These are phyloP conservation scores for Triangularia verruculosa DNA, from an alignment of 2,329 filamentous ascomycete genomes.

Conservation along the genomic window DNA sequence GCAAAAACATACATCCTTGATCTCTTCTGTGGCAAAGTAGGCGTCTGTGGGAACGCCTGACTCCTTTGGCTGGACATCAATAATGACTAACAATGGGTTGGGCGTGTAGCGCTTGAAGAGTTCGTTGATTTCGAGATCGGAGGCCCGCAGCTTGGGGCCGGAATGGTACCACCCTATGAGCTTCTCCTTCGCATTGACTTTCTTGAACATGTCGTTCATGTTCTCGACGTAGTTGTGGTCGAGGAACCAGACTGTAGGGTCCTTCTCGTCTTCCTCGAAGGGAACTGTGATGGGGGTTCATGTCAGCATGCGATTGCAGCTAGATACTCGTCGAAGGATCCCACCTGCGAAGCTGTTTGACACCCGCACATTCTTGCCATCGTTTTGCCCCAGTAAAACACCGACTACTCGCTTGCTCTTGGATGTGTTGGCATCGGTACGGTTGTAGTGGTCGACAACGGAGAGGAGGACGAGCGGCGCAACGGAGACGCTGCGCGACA, in stretches of 20 bases:
- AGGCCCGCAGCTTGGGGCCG: constrained; percentile 91
- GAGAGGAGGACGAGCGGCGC: constrained; percentile 97
- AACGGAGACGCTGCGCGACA: constrained; percentile 92
- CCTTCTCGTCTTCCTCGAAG: constrained; percentile 98
- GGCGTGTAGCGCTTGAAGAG: constrained; percentile 99
- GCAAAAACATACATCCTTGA: constrained; percentile 78
- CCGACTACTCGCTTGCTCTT: constrained; percentile 84
- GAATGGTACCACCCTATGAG: constrained; percentile 99
- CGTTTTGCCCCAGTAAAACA: constrained; percentile 90
- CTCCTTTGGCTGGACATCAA: constrained; percentile 97
- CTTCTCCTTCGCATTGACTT: constrained; percentile 98
- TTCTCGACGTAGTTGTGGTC: constrained; percentile 99
- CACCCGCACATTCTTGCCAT: constrained; percentile 92
- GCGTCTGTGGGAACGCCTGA: constrained; percentile 96
- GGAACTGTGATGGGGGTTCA: constrained; percentile 62
- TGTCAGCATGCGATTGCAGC: constrained; percentile 18
- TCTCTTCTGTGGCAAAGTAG: constrained; percentile 98
- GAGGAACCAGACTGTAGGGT: constrained; percentile 97
- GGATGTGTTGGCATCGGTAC: constrained; percentile 82
- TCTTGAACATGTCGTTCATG: constrained; percentile 99
- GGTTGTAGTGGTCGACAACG: constrained; percentile 96
- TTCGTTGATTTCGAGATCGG: constrained; percentile 98
- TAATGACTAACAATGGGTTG: constrained; percentile 93
- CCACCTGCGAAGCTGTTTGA: constrained; percentile 98
- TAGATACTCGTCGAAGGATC: constrained; percentile 29